Conservation (phyloP, 257 asterid genomes). For the Rubia yunnanensis region DNA sequence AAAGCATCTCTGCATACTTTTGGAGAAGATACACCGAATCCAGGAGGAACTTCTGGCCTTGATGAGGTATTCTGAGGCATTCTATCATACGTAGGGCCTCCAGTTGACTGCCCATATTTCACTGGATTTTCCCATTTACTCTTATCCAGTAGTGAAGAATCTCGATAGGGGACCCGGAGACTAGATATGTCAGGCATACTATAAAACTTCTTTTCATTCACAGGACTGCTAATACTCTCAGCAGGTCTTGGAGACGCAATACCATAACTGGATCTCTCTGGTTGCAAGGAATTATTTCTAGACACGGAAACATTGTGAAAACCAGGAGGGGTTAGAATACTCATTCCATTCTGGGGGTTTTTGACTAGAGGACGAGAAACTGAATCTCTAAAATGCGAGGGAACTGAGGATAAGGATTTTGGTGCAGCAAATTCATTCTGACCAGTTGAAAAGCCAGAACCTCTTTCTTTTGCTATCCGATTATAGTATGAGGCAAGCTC, state of each 20-base stretch:
- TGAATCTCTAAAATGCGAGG: conserved; percentile 32
- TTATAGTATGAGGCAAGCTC: conserved; percentile 45
- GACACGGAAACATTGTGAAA: conserved; percentile 65
- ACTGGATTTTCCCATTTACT: conserved; percentile 36
- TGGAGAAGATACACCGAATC: conserved; percentile 43
- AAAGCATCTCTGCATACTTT: conserved; percentile 52
- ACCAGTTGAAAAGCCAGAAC: conserved; percentile 23
- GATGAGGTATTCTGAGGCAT: conserved; percentile 26
- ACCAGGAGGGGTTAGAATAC: conserved; percentile 71
- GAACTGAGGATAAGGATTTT: conserved; percentile 31
- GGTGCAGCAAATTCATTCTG: conserved; percentile 29
- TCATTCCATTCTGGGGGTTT: conserved; percentile 55
- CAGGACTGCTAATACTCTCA: conserved; percentile 31
- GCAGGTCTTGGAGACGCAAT: conserved; percentile 36
- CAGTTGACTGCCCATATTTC: conserved; percentile 38
- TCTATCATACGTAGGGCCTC: conserved; percentile 34
- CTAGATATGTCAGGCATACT: conserved; percentile 93
- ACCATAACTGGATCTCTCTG: conserved; percentile 43
- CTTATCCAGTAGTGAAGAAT: conserved; percentile 28
- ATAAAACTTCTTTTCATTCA: conserved; percentile 57
- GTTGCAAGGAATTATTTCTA: conserved; percentile 61
- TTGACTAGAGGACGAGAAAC: conserved; percentile 35
- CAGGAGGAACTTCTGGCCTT: conserved; percentile 44
- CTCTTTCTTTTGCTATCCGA: conserved; percentile 26
- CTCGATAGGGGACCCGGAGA: conserved; percentile 47